Evolutionary conservation across 2,329 filamentous ascomycete species (phyloP), one percentile per base, ranked within the genome.

Genomic region (Davidsoniella virescens): DNA sequence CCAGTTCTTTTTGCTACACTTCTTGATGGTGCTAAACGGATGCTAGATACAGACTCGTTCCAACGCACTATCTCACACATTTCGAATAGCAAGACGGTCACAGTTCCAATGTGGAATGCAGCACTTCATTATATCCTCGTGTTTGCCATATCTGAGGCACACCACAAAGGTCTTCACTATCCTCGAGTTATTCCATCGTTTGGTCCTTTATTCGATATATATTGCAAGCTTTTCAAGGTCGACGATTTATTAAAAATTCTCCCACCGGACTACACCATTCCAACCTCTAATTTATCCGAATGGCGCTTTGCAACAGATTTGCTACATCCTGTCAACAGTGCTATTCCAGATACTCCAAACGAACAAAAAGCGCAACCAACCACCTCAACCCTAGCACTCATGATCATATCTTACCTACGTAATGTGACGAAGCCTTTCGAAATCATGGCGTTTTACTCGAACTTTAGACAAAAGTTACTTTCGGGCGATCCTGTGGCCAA

Each of bases 11-110:
- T 80, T 60, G 70, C 78, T 1, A 78, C 78, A 25, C 67, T 94
- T 33, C 71, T 94, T 40, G 75, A 80, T 52, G 81, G 82, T 29
- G 82, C 84, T 47, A 85, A 86, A 56, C 60, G 61, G 3, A 68
- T 68, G 17, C 63, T 69, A 20, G 71, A 84, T 54, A 66, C 70
- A 4, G 62, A 67, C 2, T 70, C 70, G 23, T 67, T 87, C 18
- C 44, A 44, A 12, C 44, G 52, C 16, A 50, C 50, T 16, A 18
- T 54, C 17, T 36, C 33, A 6, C 39, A 54, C 4, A 54, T 54
- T 18, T 25, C 47, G 17, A 14, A 42, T 16, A 33, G 44, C 16
- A 36, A 42, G 7, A 50, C 45, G 4, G 41, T 47, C 17, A 54
- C 57, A 14, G 56, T 60, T 2, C 59, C 62, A 16, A 58, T 67